Conservation (phyloP, 192 early-diverging fungal genomes). For the Coemansia sp. region DNA sequence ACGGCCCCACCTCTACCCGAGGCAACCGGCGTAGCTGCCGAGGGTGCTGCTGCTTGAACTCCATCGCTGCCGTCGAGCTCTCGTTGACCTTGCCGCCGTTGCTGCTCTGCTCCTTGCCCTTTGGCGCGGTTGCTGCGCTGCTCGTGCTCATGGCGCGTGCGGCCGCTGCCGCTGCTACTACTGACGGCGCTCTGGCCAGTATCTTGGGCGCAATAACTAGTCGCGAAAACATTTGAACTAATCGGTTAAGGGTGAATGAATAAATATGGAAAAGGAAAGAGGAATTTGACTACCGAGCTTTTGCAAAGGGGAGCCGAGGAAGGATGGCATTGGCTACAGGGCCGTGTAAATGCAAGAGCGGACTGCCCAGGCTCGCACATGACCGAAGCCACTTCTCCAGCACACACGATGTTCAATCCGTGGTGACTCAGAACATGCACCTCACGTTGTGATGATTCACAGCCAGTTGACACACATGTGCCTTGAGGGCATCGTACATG, state of each 20-base stretch:
- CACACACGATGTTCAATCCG: not conserved
- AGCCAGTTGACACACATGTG: not conserved
- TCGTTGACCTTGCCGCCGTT: slow-evolving; percentile 40
- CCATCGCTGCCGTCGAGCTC: slow-evolving; percentile 49
- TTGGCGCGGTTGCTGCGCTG: slow-evolving; percentile 5
- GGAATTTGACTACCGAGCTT: not conserved
- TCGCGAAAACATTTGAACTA: slow-evolving; percentile 23
- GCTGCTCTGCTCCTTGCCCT: slow-evolving; percentile 2
- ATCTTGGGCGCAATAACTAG: slow-evolving; percentile 11
- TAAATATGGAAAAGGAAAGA: not conserved
- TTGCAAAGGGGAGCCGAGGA: not conserved
- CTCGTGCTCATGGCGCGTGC: slow-evolving; percentile 21
- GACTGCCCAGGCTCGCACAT: not conserved
- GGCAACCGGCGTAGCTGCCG: slow-evolving; percentile 48
- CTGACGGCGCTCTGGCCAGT: not conserved
- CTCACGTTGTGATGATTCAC: not conserved
- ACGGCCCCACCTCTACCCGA: slow-evolving; percentile 51
- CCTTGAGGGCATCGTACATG: not conserved
- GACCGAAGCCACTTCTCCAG: not conserved
- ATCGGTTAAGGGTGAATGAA: not conserved
- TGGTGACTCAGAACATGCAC: not conserved
- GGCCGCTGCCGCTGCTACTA: not conserved
- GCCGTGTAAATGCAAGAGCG: not conserved
- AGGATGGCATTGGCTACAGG: not conserved
- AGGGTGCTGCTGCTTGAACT: slow-evolving; percentile 56